A percentile compares a stretch with the other conserved stretches of the same genome.
phyloP scores from a whole-genome alignment of 2,329 filamentous ascomycete species.

The Neonectria sp. region DNA sequence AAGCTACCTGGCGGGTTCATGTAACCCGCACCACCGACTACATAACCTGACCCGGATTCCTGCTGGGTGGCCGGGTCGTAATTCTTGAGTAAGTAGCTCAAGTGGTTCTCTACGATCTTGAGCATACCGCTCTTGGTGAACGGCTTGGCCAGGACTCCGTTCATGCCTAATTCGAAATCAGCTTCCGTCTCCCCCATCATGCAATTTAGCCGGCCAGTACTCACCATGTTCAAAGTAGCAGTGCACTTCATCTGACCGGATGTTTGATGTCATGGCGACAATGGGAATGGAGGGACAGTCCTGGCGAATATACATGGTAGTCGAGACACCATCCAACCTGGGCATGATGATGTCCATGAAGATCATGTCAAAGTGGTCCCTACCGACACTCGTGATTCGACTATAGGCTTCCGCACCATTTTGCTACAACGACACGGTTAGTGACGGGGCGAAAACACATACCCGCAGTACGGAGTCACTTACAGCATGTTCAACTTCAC shows the following conservation, averaged over 20 bases:
- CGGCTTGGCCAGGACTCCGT: conserved; percentile 95
- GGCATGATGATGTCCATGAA: conserved; percentile 99
- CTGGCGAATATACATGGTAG: conserved; percentile 92
- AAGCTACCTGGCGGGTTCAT: conserved; percentile 52
- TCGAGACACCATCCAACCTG: conserved; percentile 93
- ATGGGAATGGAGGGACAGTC: conserved; percentile 88
- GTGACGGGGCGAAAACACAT: conserved; percentile 6
- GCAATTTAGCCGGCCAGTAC: conserved; percentile 47
- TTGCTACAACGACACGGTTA: conserved; percentile 46
- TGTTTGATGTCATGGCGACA: conserved; percentile 99
- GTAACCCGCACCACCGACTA: conserved; percentile 52
- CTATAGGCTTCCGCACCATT: conserved; percentile 94
- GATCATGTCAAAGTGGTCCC: conserved; percentile 74
- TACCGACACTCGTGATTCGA: conserved; percentile 74
- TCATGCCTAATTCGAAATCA: conserved; percentile 80
- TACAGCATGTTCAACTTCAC: conserved; percentile 78
- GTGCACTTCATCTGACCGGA: conserved; percentile 94
- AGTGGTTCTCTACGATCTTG: conserved; percentile 89
- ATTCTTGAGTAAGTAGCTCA: conserved; percentile 84
- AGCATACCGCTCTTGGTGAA: conserved; percentile 92
- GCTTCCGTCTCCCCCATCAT: conserved; percentile 32
- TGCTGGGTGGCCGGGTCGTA: conserved; percentile 63
- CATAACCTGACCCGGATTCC: conserved; percentile 53
- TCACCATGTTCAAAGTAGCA: conserved; percentile 97
- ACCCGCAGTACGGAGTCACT: conserved; percentile 49